Evolutionary conservation across 371 early-diverging fungal genomes (phyloP).

Genomic region (Circinella umbellata): DNA sequence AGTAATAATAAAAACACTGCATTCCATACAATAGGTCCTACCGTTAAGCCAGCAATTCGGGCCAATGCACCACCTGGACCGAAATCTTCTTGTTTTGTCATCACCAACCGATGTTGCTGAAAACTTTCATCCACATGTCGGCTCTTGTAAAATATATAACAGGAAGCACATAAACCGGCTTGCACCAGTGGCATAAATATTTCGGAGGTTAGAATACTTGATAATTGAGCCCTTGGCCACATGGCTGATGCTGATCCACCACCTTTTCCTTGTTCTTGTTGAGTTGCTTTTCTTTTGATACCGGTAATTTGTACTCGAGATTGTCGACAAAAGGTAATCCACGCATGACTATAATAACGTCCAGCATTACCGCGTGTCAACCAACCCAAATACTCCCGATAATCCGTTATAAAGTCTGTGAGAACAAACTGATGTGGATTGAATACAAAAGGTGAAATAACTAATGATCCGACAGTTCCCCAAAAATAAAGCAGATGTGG

Average conservation of each 20-base stretch:
- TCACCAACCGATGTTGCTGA: too few species aligned
- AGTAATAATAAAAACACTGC: constrained; percentile 64
- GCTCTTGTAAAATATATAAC: constrained; percentile 66
- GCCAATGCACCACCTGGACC: constrained; percentile 45
- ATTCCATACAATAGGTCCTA: constrained; percentile 76
- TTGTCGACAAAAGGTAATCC: constrained; percentile 82
- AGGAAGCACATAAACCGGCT: constrained; percentile 61
- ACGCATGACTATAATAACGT: constrained; percentile 70
- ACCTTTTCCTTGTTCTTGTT: constrained; percentile 17
- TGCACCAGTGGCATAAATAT: constrained; percentile 78
- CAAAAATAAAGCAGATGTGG: constrained; percentile 87
- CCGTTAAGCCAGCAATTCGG: constrained; percentile 61
- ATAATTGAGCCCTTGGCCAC: constrained; percentile 66
- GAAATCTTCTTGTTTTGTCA: constrained; percentile 12
- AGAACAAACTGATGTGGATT: constrained; percentile 86
- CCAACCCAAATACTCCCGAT: constrained; percentile 82
- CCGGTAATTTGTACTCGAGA: constrained; percentile 79
- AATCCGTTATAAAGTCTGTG: constrained; percentile 78
- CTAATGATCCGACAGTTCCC: constrained; percentile 74
- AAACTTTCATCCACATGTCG: constrained; percentile 29
- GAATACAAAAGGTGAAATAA: constrained; percentile 83
- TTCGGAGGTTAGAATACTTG: constrained; percentile 77
- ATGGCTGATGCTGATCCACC: constrained; percentile 43
- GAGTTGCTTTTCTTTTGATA: constrained; percentile 52
- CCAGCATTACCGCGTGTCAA: constrained; percentile 74